A percentile compares a stretch with the other conserved stretches of the same genome.
Evolutionary conservation across 176 grass and related monocot genomes (phyloP).

Genomic region (Hordeum vulgare): MorexV3_pseudomolecules_assembly NC_058519.1:474481537-474482036

Average conservation of each 20-base stretch:
- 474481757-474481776: slow-evolving; percentile 1
- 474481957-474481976: not conserved
- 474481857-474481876: not conserved
- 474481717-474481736: not conserved
- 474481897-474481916: not conserved
- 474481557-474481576: no score
- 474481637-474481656: not conserved
- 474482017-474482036: no score
- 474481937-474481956: not conserved
- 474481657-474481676: no score
- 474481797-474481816: not conserved
- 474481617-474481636: no score
- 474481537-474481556: no score
- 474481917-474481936: not conserved
- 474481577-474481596: no score
- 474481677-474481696: not conserved
- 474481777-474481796: not conserved
- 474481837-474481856: not conserved
- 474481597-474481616: no score
- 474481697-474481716: not conserved
- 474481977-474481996: not conserved
- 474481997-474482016: not conserved
- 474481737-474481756: not conserved
- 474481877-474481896: not conserved
- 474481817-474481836: not conserved